Conservation (phyloP, 2,329 filamentous ascomycete species). For the Paracorniculantispora psalliotae region DNA sequence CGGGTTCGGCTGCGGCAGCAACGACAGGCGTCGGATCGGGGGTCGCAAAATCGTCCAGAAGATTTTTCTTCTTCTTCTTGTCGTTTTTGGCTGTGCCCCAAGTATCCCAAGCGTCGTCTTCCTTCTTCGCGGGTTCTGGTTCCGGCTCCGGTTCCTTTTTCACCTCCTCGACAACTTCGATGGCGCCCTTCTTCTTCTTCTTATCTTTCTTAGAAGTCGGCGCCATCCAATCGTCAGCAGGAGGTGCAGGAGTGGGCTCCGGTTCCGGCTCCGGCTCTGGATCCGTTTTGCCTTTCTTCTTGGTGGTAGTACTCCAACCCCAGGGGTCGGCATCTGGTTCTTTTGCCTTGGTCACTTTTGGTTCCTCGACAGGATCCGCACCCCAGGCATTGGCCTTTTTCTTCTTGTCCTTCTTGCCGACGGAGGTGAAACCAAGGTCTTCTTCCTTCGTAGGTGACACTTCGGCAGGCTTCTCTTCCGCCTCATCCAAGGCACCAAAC, state of each 20-base stretch:
- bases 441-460: slow-evolving; percentile 27
- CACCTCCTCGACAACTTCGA: slow-evolving; percentile 22
- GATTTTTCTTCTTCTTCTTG: slow-evolving; percentile 30
- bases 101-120: slow-evolving; percentile 28
- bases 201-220: slow-evolving; percentile 31
- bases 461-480: slow-evolving; percentile 30
- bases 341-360: slow-evolving; percentile 22
- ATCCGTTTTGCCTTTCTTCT: slow-evolving; percentile 39
- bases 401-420: slow-evolving; percentile 39
- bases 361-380: slow-evolving; percentile 28
- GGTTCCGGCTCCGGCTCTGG: slow-evolving; percentile 17
- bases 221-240: slow-evolving; percentile 20
- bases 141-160: slow-evolving; percentile 18
- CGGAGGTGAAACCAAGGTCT: slow-evolving; percentile 27
- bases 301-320: slow-evolving; percentile 30
- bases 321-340: slow-evolving; percentile 30
- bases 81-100: slow-evolving; percentile 26
- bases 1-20: slow-evolving; percentile 12
- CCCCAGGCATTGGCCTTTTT: slow-evolving; percentile 36
- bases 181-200: slow-evolving; percentile 33
- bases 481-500: slow-evolving; percentile 43
- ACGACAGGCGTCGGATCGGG: slow-evolving; percentile 10
- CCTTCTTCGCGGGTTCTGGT: slow-evolving; percentile 26
- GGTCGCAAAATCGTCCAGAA: slow-evolving; percentile 13
- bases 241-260: slow-evolving; percentile 21